Evolutionary conservation across 371 early-diverging fungal species (phyloP).

Genomic region (Apophysomyces trapeziformis): DNA sequence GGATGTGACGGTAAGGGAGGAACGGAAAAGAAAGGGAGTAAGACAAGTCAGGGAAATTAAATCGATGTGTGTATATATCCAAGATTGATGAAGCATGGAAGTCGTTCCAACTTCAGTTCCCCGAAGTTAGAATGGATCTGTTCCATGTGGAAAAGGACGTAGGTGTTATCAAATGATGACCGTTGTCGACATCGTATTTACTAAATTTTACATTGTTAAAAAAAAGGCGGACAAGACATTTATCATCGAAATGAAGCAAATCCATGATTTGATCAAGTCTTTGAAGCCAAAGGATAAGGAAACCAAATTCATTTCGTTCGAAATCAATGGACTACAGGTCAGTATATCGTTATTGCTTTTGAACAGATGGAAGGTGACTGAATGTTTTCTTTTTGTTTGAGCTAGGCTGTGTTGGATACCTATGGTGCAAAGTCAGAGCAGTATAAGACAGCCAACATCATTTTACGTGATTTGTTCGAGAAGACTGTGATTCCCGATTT

Average conservation of each 20-base stretch:
- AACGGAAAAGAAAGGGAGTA: neutral
- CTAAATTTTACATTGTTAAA: neutral
- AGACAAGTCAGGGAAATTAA: no score
- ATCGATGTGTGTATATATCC: neutral
- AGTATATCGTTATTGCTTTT: neutral
- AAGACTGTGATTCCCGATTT: conserved; percentile 35
- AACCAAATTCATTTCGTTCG: conserved; percentile 20
- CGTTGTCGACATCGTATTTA: neutral
- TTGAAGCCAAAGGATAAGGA: conserved; percentile 9
- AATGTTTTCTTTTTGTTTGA: neutral
- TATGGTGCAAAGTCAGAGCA: conserved; percentile 42
- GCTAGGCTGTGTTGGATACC: conserved; percentile 25
- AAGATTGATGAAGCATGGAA: neutral
- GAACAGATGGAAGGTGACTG: neutral
- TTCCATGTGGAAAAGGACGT: conserved; percentile 11
- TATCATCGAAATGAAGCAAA: conserved; percentile 20
- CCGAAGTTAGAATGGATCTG: conserved; percentile 14
- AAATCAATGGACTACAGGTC: conserved; percentile 30
- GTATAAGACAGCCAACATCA: conserved; percentile 34
- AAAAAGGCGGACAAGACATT: conserved; percentile 20
- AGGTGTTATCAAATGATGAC: neutral
- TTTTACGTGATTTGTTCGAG: conserved; percentile 36
- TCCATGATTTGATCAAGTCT: conserved; percentile 14
- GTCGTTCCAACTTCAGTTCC: conserved; percentile 5
- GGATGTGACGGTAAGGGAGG: conserved; percentile 3